Base-by-base conservation (phyloP, 192 early-diverging fungal genomes). In the Entomortierella parvispora region DNA sequence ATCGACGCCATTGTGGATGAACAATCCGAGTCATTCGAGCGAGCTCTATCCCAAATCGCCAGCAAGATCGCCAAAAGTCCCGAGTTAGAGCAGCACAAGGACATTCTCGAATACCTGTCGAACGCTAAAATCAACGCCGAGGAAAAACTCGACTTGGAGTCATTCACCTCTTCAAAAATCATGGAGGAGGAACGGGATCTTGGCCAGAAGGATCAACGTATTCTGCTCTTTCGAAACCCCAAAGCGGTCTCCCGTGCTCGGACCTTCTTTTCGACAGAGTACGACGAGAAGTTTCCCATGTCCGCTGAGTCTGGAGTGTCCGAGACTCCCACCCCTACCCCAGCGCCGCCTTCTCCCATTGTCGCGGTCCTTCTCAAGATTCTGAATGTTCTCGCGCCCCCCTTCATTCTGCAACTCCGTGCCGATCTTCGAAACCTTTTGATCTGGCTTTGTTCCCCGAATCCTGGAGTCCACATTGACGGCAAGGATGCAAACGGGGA, bases 381-480 rank as follows among this genome's bases (percentile, higher is more conserved):
- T 42, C 26, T 69, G 42, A 69, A 69, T 14, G 46, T 22, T 0
- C n/a, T 69, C 12, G 47, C 59, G 2, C 40, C 68, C 40, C 58
- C 68, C 7, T n/a, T 61, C 28, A 20, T 61, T 51, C 58, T 69
- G 26, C 58, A 42, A 26, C 40, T 49, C 7, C 58, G 58, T 23
- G 58, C 49, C 25, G 58, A 69, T 32, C 14, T 69, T 8, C 59
- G 68, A 11, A 62, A 62, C 52, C 52, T 55, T 20, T 25, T 69
- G n/a, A 45, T 62, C 51, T 69, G 51, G 68, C 34, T 61, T 23
- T 69, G 58, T 34, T 47, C 43, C 0, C 28, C 50, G 23, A 23
- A 14, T 15, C 12, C 51, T 15, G 20, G 28, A 3, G 20, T 29
- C 15, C 50, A 69, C 8, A 61, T 69, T 11, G 59, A 61, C 32